Conservation (phyloP, 169 alveolate species). For the Plasmodium coatneyi region DNA sequence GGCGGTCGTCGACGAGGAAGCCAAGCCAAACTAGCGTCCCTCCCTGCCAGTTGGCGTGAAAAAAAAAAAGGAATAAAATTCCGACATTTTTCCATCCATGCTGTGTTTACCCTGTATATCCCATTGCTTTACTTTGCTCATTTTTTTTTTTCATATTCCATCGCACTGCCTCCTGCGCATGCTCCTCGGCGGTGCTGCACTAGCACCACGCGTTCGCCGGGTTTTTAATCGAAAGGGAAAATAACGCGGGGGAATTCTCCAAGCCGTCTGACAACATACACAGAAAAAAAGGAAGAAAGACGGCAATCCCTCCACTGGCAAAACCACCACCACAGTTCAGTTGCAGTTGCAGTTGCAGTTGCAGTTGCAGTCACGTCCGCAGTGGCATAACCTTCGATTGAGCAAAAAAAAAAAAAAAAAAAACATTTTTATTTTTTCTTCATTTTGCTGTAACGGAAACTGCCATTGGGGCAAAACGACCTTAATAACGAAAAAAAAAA, state of each 20-base stretch:
- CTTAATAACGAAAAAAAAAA: slow-evolving; percentile 9
- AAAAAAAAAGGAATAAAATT: no score
- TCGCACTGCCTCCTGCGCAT: neutral
- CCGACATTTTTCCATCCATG: neutral
- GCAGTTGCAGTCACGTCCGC: neutral
- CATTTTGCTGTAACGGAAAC: neutral
- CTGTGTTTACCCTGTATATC: neutral
- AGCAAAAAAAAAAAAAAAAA: neutral
- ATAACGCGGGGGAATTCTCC: neutral
- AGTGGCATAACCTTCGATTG: neutral
- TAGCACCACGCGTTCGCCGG: neutral
- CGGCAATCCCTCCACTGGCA: neutral
- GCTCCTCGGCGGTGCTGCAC: neutral
- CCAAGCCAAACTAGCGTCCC: slow-evolving; percentile 21
- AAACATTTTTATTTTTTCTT: neutral
- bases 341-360: neutral
- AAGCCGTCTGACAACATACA: neutral
- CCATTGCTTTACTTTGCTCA: neutral
- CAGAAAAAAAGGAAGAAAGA: neutral
- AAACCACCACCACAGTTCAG: neutral
- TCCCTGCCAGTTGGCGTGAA: neutral
- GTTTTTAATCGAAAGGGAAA: neutral
- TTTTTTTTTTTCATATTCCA: neutral
- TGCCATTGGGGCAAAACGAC: neutral
- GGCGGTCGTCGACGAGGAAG: slow-evolving; percentile 52